phyloP scores from a whole-genome alignment of 2,329 filamentous ascomycete genomes.

The Hymenoscyphus occultus region DNA sequence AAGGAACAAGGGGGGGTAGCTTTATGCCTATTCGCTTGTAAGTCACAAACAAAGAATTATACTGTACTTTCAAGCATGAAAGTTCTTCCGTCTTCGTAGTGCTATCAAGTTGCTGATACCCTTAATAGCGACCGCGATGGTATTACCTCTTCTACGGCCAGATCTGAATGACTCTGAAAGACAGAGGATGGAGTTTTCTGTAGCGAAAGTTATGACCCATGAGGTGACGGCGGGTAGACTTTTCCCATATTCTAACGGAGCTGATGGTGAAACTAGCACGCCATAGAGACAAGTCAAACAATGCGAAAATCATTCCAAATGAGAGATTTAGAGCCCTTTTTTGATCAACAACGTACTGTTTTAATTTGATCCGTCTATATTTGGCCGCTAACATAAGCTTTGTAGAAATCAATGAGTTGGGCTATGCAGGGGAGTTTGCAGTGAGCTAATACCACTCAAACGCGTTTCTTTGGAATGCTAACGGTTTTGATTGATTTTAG shows the following conservation, averaged over 20 bases:
- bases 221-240: neutral
- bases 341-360: neutral
- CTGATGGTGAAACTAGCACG: neutral
- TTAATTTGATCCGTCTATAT: neutral
- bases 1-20: no score
- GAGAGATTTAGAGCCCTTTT: neutral
- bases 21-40: no score
- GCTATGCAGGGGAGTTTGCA: neutral
- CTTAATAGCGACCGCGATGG: no score
- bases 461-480: neutral
- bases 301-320: neutral
- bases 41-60: no score
- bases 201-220: neutral
- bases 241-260: neutral
- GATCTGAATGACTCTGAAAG: neutral
- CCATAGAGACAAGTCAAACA: neutral
- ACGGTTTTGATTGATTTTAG: neutral
- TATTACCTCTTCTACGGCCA: neutral
- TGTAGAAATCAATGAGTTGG: neutral
- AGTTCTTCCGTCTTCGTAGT: no score
- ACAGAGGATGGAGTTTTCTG: neutral
- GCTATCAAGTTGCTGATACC: no score
- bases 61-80: no score
- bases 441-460: neutral
- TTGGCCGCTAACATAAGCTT: neutral